Conservation (phyloP, 495 filamentous ascomycete genomes). For the Neohortaea acidophila region DNA sequence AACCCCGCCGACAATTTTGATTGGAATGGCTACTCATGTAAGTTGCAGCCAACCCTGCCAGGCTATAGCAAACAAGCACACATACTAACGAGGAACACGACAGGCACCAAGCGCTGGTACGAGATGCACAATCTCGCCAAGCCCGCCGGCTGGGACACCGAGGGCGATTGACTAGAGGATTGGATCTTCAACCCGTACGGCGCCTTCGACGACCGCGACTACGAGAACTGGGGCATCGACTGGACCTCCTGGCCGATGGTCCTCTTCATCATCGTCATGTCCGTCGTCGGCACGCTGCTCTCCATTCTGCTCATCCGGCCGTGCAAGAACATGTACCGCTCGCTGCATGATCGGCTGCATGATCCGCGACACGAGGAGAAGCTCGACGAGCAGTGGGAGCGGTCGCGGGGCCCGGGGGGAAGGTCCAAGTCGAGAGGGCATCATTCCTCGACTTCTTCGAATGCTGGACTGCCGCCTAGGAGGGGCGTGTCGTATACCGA, state of each 20-base stretch:
- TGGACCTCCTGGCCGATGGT: conserved; percentile 1
- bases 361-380: conserved; percentile 60
- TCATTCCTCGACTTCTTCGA: no score
- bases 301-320: not conserved
- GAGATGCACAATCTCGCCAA: conserved; percentile 62
- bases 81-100: no score
- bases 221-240: no score
- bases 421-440: no score
- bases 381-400: conserved; percentile 69
- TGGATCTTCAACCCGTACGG: not conserved
- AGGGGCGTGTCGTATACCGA: no score
- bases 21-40: conserved; percentile 95
- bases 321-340: conserved; percentile 30
- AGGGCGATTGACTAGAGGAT: conserved; percentile 3
- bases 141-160: conserved; percentile 29
- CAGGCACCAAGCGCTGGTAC: conserved; percentile 69
- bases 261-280: not conserved
- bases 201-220: no score
- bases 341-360: conserved; percentile 71
- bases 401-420: conserved; percentile 33
- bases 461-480: no score
- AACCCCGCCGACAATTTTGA: conserved; percentile 96
- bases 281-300: not conserved
- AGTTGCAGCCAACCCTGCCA: no score
- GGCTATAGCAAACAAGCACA: not conserved